Conservation (phyloP, 805 yeast genomes). For the Cephaloascus fragrans region DNA sequence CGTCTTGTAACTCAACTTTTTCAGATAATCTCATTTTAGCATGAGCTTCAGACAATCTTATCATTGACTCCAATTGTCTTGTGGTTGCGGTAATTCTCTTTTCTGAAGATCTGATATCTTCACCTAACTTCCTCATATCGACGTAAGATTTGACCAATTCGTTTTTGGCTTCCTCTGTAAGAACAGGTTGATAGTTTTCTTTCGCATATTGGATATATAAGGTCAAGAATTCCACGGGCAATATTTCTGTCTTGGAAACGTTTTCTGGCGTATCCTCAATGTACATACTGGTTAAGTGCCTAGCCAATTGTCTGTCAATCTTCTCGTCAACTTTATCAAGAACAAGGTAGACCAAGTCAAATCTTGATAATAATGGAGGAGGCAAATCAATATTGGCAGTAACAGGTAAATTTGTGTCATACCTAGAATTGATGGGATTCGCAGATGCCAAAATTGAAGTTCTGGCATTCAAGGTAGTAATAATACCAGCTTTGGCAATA, state of each 20-base stretch:
- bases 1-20: constrained; percentile 70
- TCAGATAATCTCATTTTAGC: constrained; percentile 87
- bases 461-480: constrained; percentile 92
- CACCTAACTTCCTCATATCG: constrained; percentile 90
- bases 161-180: constrained; percentile 71
- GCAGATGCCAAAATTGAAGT: constrained; percentile 95
- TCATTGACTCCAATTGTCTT: constrained; percentile 93
- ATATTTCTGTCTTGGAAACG: constrained; percentile 55
- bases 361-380: constrained; percentile 90
- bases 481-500: constrained; percentile 96
- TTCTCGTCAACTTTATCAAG: constrained; percentile 87
- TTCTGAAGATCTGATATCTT: constrained; percentile 77
- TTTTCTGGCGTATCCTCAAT: constrained; percentile 77
- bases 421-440: constrained; percentile 91
- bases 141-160: constrained; percentile 85
- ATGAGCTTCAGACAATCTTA: constrained; percentile 90
- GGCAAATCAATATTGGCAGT: constrained; percentile 94
- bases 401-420: constrained; percentile 91
- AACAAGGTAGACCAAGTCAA: constrained; percentile 87
- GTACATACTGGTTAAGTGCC: constrained; percentile 86
- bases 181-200: constrained; percentile 68
- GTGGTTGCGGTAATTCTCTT: constrained; percentile 96
- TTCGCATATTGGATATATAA: constrained; percentile 91
- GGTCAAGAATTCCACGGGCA: constrained; percentile 84
- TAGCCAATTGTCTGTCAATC: constrained; percentile 77